Evolutionary conservation across 2,329 filamentous ascomycete species (phyloP), one percentile per base, ranked within the genome.

Genomic region (Biscogniauxia mediterranea): DNA sequence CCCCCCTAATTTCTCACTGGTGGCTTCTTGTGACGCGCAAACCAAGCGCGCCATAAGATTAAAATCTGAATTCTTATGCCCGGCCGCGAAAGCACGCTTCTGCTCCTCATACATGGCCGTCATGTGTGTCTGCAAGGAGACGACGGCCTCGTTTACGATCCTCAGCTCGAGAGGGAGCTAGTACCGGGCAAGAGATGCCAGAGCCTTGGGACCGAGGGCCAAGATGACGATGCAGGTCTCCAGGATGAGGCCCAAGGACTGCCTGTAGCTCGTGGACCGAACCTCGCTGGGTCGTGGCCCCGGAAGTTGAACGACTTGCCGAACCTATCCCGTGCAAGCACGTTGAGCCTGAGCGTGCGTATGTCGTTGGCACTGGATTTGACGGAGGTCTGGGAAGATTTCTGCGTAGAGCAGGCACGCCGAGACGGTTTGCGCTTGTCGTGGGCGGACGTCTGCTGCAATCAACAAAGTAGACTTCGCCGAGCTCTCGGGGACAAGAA

Each of bases 1-100:
- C 80, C 67, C 56, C 81, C 80, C 55, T 80, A 74, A 0, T 32
- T 32, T 2, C 3, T 32, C 28, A 32, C 7, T 32, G 7, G 32
- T 78, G 70, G 11, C 71, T 62, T 50, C 63, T 56, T 74, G 66
- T 4, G 72, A 71, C 2, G 64, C 66, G 6, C 65, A 64, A 9
- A 68, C 42, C 9, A 70, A 50, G 3, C 54, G 58, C 2, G 66
- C 65, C 61, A 70, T 61, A 11, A 69, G 61, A 11, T 65, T 69
- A 53, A 57, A 20, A 19, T 67, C 62, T 1, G 21, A 25, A 2
- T 25, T 13, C 17, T 59, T 38, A 4, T 32, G 3, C 0, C 62
- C 59, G 11, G 55, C 55, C 1, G 54, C 59, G 3, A 63, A 58
- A 66, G 17, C 69, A 62, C 11, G 67, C 61, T 71, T 73, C 51